These are phyloP conservation scores for Grammothele lineata DNA, from an alignment of 768 basidiomycete species.

Conservation along the genomic window DNA sequence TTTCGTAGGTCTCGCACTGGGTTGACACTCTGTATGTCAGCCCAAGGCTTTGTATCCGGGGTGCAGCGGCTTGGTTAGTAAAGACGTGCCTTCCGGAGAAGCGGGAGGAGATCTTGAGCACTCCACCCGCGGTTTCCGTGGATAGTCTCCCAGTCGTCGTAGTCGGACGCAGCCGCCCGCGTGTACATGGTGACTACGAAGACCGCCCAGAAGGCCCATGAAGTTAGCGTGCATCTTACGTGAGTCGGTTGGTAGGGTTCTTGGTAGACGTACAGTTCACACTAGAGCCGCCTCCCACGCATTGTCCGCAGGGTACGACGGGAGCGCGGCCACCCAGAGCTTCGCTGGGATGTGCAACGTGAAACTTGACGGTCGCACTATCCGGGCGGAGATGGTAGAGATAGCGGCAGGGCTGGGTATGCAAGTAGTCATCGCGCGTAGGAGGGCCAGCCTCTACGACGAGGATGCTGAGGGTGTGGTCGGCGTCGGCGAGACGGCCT, in stretches of 20 bases:
- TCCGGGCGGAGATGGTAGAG: constrained; percentile 35
- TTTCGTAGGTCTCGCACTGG: constrained; percentile 38
- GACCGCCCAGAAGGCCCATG: not conserved
- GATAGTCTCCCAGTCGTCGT: constrained; percentile 55
- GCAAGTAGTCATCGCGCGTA: constrained; percentile 38
- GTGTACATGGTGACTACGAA: constrained; percentile 50
- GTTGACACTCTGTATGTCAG: no score
- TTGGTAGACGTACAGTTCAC: constrained; percentile 50
- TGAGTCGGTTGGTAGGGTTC: no score
- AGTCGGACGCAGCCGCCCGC: constrained; percentile 59
- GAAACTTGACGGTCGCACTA: constrained; percentile 39
- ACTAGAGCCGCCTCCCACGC: constrained; percentile 56
- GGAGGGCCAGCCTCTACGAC: constrained; percentile 56
- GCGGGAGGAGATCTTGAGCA: constrained; percentile 51
- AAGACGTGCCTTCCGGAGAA: constrained; percentile 54
- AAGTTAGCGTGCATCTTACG: not conserved
- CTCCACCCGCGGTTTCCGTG: constrained; percentile 60
- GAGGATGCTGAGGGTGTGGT: constrained; percentile 52
- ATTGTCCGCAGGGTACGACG: constrained; percentile 40
- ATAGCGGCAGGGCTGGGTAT: constrained; percentile 51
- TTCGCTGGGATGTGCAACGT: constrained; percentile 35
- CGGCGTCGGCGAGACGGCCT: constrained; percentile 46
- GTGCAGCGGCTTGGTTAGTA: no score
- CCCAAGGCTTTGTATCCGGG: no score
- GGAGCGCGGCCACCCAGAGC: constrained; percentile 41